Percentiles rank a stretch among this genome's conserved stretches.
These are phyloP conservation scores for Candida lessepsii DNA, from an alignment of 805 yeast genomes.

Conservation along the genomic window DNA sequence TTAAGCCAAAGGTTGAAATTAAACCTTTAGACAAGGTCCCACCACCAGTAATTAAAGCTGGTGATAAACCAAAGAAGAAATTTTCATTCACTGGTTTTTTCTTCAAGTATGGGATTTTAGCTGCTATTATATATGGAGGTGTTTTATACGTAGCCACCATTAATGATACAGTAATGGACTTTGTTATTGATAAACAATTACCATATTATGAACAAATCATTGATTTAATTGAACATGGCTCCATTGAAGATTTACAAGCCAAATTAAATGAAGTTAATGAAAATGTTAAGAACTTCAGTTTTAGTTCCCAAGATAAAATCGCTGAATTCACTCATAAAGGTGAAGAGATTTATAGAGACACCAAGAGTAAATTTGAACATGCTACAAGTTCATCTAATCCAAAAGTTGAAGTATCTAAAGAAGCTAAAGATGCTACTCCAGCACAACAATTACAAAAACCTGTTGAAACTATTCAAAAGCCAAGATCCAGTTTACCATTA, in stretches of 20 bases:
- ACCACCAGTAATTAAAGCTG: not conserved
- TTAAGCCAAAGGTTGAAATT: constrained; percentile 4
- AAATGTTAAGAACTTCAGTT: constrained; percentile 17
- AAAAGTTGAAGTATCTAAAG: constrained; percentile 11
- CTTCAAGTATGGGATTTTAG: constrained; percentile 27
- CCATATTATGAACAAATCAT: constrained; percentile 43
- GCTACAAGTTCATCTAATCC: not conserved
- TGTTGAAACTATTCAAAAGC: constrained; percentile 34
- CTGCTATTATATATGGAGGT: constrained; percentile 36
- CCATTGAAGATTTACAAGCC: constrained; percentile 29
- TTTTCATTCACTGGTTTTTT: constrained; percentile 32
- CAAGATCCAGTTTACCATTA: constrained; percentile 32
- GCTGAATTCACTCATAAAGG: constrained; percentile 32
- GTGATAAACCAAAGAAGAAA: constrained; percentile 20
- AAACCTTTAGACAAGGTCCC: not conserved
- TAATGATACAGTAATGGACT: constrained; percentile 43
- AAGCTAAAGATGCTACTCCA: constrained; percentile 26
- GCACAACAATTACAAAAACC: constrained; percentile 43
- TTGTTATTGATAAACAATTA: constrained; percentile 41
- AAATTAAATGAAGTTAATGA: constrained; percentile 18
- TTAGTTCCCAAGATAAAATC: constrained; percentile 31
- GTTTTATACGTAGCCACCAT: constrained; percentile 42
- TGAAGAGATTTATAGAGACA: constrained; percentile 35
- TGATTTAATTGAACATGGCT: constrained; percentile 36
- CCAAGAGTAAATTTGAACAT: constrained; percentile 29